phyloP scores from a whole-genome alignment of 257 asterid species.

The Penstemon davidsonii region DNA sequence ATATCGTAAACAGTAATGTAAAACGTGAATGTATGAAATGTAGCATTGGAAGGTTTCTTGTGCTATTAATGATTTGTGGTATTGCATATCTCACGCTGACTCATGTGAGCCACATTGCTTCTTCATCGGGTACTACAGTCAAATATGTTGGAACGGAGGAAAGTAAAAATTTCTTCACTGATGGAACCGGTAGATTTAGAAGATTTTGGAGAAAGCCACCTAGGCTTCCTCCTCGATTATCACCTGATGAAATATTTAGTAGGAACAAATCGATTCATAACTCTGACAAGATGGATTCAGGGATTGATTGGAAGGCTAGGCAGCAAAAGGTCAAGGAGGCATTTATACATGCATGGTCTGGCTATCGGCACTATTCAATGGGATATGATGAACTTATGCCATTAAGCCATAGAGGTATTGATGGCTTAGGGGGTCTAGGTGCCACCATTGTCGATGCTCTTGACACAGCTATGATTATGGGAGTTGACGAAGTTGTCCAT shows the following conservation, averaged over 20 bases:
- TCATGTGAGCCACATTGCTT: slow-evolving; percentile 41
- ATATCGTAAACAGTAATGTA: slow-evolving; percentile 43
- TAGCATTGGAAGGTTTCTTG: slow-evolving; percentile 75
- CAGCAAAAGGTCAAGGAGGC: slow-evolving; percentile 81
- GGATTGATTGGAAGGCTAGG: slow-evolving; percentile 62
- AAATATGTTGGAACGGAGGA: slow-evolving; percentile 45
- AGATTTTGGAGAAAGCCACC: slow-evolving; percentile 81
- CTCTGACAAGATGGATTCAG: slow-evolving; percentile 34
- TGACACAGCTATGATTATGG: slow-evolving; percentile 97
- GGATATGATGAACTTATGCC: slow-evolving; percentile 98
- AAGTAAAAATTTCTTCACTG: slow-evolving; percentile 43
- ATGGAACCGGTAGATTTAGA: slow-evolving; percentile 51
- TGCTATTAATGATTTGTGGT: slow-evolving; percentile 47
- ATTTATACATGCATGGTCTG: slow-evolving; percentile 94
- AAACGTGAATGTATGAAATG: slow-evolving; percentile 57
- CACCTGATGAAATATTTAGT: slow-evolving; percentile 77
- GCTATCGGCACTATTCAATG: slow-evolving; percentile 72
- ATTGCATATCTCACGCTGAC: slow-evolving; percentile 61
- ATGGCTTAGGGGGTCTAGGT: slow-evolving; percentile 94
- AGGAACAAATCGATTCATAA: slow-evolving; percentile 45
- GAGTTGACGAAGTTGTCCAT: slow-evolving; percentile 61
- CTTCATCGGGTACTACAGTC: slow-evolving; percentile 37
- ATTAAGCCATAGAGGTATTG: slow-evolving; percentile 69
- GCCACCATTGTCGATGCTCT: slow-evolving; percentile 93
- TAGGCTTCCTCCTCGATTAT: slow-evolving; percentile 79